Percentiles rank a stretch among this genome's conserved stretches.
Evolutionary conservation across 2,329 filamentous ascomycete species (phyloP).

Genomic region (Cercospora zeina): DNA sequence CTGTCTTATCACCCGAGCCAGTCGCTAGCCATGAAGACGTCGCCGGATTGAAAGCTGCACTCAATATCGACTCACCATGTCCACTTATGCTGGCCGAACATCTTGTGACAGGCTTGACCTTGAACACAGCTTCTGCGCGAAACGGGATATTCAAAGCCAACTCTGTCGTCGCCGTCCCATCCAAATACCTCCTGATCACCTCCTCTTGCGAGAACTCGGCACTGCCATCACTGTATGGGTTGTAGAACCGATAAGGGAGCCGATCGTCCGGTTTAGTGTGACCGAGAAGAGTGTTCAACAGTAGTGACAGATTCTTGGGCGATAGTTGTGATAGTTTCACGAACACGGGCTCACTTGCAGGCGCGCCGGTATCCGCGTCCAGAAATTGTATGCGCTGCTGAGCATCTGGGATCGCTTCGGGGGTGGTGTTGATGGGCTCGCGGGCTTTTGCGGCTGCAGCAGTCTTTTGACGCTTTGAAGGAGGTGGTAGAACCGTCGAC

Average conservation of each 20-base stretch:
- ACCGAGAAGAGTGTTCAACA: slow-evolving; percentile 80
- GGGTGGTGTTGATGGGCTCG: slow-evolving; percentile 71
- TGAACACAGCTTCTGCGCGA: slow-evolving; percentile 87
- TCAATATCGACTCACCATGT: slow-evolving; percentile 86
- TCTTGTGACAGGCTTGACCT: slow-evolving; percentile 85
- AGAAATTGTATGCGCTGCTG: slow-evolving; percentile 74
- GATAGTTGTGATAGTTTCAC: slow-evolving; percentile 81
- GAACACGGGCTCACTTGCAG: slow-evolving; percentile 68
- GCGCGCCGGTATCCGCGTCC: slow-evolving; percentile 70
- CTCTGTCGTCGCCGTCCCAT: slow-evolving; percentile 52
- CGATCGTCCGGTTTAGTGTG: slow-evolving; percentile 60
- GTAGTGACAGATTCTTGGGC: slow-evolving; percentile 83
- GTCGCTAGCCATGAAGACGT: slow-evolving; percentile 77
- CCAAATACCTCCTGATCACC: slow-evolving; percentile 47
- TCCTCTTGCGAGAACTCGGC: slow-evolving; percentile 45
- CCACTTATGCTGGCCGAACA: slow-evolving; percentile 86
- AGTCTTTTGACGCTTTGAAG: slow-evolving; percentile 81
- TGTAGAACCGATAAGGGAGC: slow-evolving; percentile 66
- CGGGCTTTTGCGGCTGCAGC: slow-evolving; percentile 70
- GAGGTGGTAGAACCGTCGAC: slow-evolving; percentile 80
- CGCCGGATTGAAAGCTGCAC: slow-evolving; percentile 79
- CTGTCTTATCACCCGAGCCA: slow-evolving; percentile 87
- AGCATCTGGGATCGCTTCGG: slow-evolving; percentile 63
- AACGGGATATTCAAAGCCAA: slow-evolving; percentile 63
- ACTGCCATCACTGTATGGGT: slow-evolving; percentile 48